Conservation (phyloP, 257 asterid genomes). For the Perilla frutescens region DNA sequence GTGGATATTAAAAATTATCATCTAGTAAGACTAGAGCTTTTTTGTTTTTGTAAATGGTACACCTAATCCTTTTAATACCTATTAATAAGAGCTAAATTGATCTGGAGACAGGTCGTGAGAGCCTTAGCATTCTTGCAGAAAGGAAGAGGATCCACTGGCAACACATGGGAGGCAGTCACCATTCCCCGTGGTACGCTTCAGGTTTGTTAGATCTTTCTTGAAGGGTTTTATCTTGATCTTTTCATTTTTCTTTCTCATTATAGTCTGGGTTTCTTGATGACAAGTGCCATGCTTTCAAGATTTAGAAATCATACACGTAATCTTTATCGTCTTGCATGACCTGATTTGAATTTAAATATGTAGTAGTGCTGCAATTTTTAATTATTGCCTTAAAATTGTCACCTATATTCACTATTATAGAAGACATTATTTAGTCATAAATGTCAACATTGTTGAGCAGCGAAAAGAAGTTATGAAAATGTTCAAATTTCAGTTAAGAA, state of each 20-base stretch:
- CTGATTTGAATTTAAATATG: slow-evolving; percentile 22
- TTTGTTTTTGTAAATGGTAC: slow-evolving; percentile 11
- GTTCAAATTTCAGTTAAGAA: not conserved
- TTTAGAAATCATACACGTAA: slow-evolving; percentile 9
- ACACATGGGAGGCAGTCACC: slow-evolving; percentile 78
- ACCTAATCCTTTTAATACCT: not conserved
- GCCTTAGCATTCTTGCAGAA: slow-evolving; percentile 79
- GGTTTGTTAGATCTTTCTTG: slow-evolving; percentile 73
- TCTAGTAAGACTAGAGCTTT: not conserved
- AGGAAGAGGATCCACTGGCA: slow-evolving; percentile 58
- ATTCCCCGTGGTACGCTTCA: slow-evolving; percentile 99
- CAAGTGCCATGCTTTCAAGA: slow-evolving; percentile 7
- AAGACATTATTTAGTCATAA: not conserved
- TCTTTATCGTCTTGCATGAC: slow-evolving; percentile 29
- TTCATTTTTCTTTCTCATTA: slow-evolving; percentile 2
- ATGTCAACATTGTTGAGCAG: slow-evolving; percentile 13
- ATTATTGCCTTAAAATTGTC: not conserved
- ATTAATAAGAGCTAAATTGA: slow-evolving; percentile 29
- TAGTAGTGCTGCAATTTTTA: slow-evolving; percentile 2
- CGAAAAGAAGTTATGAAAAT: not conserved
- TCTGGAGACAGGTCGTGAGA: slow-evolving; percentile 84
- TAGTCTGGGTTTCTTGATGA: slow-evolving; percentile 22
- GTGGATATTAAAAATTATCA: slow-evolving; percentile 12
- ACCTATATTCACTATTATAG: slow-evolving; percentile 6
- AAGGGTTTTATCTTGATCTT: slow-evolving; percentile 22